Evolutionary conservation across 1,139 yeast species (phyloP).

Genomic region (Candida pseudoviswanathii): DNA sequence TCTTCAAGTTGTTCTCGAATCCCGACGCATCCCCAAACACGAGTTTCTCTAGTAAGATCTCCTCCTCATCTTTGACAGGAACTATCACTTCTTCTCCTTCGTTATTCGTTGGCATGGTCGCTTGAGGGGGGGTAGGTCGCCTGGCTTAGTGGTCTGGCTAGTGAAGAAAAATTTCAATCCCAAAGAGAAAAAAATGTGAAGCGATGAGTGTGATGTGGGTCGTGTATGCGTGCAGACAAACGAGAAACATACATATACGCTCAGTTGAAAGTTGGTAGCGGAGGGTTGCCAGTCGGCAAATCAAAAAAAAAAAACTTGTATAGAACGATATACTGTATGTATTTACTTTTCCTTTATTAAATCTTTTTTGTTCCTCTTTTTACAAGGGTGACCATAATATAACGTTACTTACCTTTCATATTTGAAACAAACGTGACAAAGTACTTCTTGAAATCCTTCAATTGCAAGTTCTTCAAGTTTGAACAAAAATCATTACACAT

Average conservation of each 20-base stretch:
- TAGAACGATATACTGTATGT: too few relatives aligned
- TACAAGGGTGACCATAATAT: slow-evolving; percentile 1
- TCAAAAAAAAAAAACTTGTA: too few relatives aligned
- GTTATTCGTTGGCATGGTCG: slow-evolving; percentile 24
- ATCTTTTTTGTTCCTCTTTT: not conserved
- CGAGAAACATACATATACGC: not conserved
- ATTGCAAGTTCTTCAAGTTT: slow-evolving; percentile 54
- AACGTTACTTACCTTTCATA: slow-evolving; percentile 27
- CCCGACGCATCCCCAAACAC: slow-evolving; percentile 91
- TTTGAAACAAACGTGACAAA: slow-evolving; percentile 59
- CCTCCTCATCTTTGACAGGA: slow-evolving; percentile 84
- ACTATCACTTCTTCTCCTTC: slow-evolving; percentile 35
- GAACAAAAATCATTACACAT: slow-evolving; percentile 59
- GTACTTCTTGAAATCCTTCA: slow-evolving; percentile 65
- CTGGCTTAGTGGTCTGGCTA: not conserved
- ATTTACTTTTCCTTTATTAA: not conserved
- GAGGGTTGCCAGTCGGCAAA: too few relatives aligned
- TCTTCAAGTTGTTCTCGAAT: slow-evolving; percentile 66
- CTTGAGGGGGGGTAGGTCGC: not conserved
- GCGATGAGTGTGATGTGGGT: not conserved
- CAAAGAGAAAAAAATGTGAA: slow-evolving; percentile 4
- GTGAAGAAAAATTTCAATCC: not conserved
- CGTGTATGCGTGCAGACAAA: not conserved
- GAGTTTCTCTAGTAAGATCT: slow-evolving; percentile 70
- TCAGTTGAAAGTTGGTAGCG: too few relatives aligned